A percentile compares a stretch with the other conserved stretches of the same genome.
These are phyloP conservation scores for Rhododendron mucronatum DNA, from an alignment of 148 eudicot species.

Conservation along the genomic window DNA sequence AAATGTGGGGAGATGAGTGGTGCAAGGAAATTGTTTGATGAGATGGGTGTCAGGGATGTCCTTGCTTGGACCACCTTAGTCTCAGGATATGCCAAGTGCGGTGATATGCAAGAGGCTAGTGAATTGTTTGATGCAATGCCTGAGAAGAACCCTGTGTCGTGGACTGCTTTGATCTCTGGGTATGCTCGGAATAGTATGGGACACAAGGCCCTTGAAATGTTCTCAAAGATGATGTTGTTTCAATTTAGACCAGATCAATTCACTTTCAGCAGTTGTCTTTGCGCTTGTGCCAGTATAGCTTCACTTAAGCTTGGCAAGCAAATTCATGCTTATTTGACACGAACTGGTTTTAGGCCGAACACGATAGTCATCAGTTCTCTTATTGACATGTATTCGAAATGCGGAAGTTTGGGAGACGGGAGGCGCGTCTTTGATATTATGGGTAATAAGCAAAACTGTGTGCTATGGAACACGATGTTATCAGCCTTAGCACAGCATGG, in stretches of 20 bases:
- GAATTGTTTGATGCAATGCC: slow-evolving; percentile 69
- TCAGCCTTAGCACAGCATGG: slow-evolving; percentile 82
- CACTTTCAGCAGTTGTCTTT: slow-evolving; percentile 60
- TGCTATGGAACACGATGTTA: slow-evolving; percentile 69
- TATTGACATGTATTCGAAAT: slow-evolving; percentile 81
- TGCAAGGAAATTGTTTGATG: slow-evolving; percentile 70
- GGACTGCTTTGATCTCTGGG: slow-evolving; percentile 76
- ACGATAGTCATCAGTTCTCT: slow-evolving; percentile 63
- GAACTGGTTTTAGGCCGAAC: slow-evolving; percentile 46
- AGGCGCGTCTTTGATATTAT: slow-evolving; percentile 37
- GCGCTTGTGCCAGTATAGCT: slow-evolving; percentile 54
- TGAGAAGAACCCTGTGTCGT: slow-evolving; percentile 60
- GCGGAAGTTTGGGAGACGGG: slow-evolving; percentile 53
- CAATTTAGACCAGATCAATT: slow-evolving; percentile 56
- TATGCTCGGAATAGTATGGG: slow-evolving; percentile 63
- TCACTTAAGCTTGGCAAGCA: slow-evolving; percentile 60
- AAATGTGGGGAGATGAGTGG: slow-evolving; percentile 52
- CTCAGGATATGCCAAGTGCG: slow-evolving; percentile 69
- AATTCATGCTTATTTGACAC: slow-evolving; percentile 55
- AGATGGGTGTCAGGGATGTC: slow-evolving; percentile 60
- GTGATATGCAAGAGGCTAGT: slow-evolving; percentile 67
- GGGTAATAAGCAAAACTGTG: slow-evolving; percentile 44
- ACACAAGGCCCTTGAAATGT: slow-evolving; percentile 42
- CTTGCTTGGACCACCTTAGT: slow-evolving; percentile 76
- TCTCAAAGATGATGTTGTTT: slow-evolving; percentile 45